Base-by-base conservation (phyloP, 1,139 yeast genomes). In the Suhomyces choctaworum region DNA sequence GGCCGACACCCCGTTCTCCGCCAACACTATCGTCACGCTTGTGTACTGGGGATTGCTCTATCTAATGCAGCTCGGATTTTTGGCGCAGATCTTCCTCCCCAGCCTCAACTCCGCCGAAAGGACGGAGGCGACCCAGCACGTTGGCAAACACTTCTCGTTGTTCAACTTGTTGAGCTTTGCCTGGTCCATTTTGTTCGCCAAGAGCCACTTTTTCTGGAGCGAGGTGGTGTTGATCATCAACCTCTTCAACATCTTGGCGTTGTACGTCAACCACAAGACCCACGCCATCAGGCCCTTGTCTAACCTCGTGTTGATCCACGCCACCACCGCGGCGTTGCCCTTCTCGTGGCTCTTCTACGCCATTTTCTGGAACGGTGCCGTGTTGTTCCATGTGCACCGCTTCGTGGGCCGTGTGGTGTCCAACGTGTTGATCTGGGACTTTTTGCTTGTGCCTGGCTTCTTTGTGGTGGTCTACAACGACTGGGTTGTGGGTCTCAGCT, bases 281-380 rank as follows among this genome's bases (percentile, higher is more conserved):
- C 80, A 74, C 51, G 52, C 73, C 22, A 64, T 81, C 51, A 67
- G 68, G 40, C 80, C 81, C 9, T 44, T 76, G 32, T 49, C 63
- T 41, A 65, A 68, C 42, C 80, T 83, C 79, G 41, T 76, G 23
- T 60, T 77, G 34, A 64, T 82, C 36, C 94, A 84, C 57, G 60
- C 78, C 44, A 73, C 89, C n/a, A 68, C 75, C 11, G 68, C 76
- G 11, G 87, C 90, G 1, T 50, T 84, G 50, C 94, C 95, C 21
- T 60, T 84, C 37, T 70, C 86, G 17, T 86, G 95, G 95, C 62
- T 81, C 25, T 57, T 83, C 44, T 82, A 78, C 54, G 82, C 79
- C 17, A 57, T 86, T 27, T 82, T 85, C 64, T 85, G 95, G 95
- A 83, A 83, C 51, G 94, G 95, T 24, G 90, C 95, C 3, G 82